Percentiles rank a stretch among this genome's conserved stretches.
phyloP scores from a whole-genome alignment of 2,329 filamentous ascomycete species.

The Sclerotiophoma versabilis region DNA sequence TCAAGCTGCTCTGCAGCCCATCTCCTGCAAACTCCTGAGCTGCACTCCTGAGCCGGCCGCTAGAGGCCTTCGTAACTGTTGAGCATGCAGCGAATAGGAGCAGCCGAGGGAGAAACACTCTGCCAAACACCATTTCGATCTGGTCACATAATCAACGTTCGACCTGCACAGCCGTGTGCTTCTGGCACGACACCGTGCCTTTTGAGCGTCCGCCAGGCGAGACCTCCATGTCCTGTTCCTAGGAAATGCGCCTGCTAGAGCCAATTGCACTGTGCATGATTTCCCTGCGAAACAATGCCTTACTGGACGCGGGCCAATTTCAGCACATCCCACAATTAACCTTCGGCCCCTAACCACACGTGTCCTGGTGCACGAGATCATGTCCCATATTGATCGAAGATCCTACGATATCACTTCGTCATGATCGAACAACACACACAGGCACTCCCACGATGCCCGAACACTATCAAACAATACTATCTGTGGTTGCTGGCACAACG shows the following conservation, averaged over 20 bases:
- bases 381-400: slow-evolving; percentile 7
- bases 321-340: slow-evolving; percentile 21
- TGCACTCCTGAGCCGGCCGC: slow-evolving; percentile 16
- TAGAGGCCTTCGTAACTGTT: slow-evolving; percentile 10
- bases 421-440: slow-evolving; percentile 3
- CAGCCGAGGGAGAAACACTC: slow-evolving; percentile 2
- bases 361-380: slow-evolving; percentile 3
- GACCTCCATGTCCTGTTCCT: slow-evolving; percentile 17
- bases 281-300: slow-evolving; percentile 19
- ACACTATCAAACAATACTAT: slow-evolving; percentile 16
- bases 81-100: slow-evolving; percentile 16
- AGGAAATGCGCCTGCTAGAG: slow-evolving; percentile 7
- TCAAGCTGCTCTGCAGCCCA: slow-evolving; percentile 15
- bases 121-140: slow-evolving; percentile 21
- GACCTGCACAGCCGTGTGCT: slow-evolving; percentile 7
- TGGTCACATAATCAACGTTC: slow-evolving; percentile 12
- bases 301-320: slow-evolving; percentile 13
- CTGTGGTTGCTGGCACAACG: slow-evolving; percentile 20
- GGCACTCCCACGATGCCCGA: not conserved
- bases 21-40: slow-evolving; percentile 27
- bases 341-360: slow-evolving; percentile 22
- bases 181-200: slow-evolving; percentile 5
- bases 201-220: slow-evolving; percentile 12
- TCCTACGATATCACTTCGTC: slow-evolving; percentile 13
- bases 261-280: slow-evolving; percentile 11